These are phyloP conservation scores for Gynostemma pentaphyllum DNA, from an alignment of 306 rosid species.

Conservation along the genomic window DNA sequence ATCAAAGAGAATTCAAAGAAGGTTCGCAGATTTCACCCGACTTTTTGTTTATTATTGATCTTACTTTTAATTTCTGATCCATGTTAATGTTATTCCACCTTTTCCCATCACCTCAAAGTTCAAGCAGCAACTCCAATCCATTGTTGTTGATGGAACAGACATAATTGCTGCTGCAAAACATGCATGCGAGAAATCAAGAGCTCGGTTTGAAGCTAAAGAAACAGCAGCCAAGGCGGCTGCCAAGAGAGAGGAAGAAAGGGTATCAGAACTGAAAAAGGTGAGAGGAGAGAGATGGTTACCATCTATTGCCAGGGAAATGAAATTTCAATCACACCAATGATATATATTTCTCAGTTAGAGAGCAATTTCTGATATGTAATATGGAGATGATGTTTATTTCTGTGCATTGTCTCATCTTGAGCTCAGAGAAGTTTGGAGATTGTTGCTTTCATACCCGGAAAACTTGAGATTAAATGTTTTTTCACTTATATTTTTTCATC, in stretches of 20 bases:
- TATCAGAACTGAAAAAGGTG: constrained; percentile 56
- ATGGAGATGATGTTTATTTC: neutral
- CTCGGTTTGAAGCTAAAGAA: constrained; percentile 55
- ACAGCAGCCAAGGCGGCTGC: constrained; percentile 57
- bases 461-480: too few species aligned
- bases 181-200: constrained; percentile 40
- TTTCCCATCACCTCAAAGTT: constrained; percentile 38
- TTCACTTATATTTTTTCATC: too few species aligned
- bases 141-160: constrained; percentile 49
- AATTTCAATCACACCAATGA: constrained; percentile 14
- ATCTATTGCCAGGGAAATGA: constrained; percentile 63
- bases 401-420: too few species aligned
- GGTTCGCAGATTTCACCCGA: constrained; percentile 27
- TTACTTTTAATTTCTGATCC: too few species aligned
- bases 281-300: constrained; percentile 94
- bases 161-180: constrained; percentile 48
- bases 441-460: too few species aligned
- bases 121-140: constrained; percentile 32
- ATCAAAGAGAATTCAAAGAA: constrained; percentile 77
- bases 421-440: too few species aligned
- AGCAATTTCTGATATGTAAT: neutral
- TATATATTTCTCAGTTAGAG: neutral
- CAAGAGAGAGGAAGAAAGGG: constrained; percentile 67
- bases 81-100: neutral
- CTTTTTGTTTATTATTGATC: neutral